Evolutionary conservation across 169 alveolate genomes (phyloP).

Genomic region (Cryptosporidium xiaoi): DNA sequence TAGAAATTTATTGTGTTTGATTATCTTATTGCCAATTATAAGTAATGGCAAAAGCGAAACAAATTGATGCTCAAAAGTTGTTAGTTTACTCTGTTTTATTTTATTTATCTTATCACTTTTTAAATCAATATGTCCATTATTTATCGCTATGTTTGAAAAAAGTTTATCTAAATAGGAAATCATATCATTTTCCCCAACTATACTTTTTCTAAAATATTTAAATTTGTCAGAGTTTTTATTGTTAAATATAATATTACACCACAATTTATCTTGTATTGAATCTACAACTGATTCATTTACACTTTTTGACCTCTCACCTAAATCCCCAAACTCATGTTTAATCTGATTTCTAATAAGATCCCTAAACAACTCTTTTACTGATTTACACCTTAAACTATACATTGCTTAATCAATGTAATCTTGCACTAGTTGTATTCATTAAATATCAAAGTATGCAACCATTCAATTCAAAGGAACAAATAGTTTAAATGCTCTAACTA

Average conservation of each 20-base stretch:
- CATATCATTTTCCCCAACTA: not conserved
- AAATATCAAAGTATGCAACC: too few species aligned
- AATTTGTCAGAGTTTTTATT: not conserved
- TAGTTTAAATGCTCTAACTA: too few species aligned
- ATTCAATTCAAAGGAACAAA: too few species aligned
- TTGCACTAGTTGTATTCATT: too few species aligned
- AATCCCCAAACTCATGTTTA: not conserved
- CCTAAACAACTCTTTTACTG: conserved; percentile 9
- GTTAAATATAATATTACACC: conserved; percentile 9
- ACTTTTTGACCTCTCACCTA: not conserved
- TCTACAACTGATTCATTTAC: not conserved
- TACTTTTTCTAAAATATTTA: not conserved
- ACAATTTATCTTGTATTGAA: conserved; percentile 19
- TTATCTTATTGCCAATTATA: not conserved
- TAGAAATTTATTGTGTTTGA: not conserved
- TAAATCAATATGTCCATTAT: not conserved
- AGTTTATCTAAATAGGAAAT: not conserved
- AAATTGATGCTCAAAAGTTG: conserved; percentile 13
- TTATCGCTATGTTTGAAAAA: conserved; percentile 17
- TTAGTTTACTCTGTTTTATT: conserved; percentile 9
- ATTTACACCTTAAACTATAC: not conserved
- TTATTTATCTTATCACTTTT: conserved; percentile 3
- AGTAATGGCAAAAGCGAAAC: conserved; percentile 28
- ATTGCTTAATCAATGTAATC: too few species aligned
- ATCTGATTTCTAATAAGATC: conserved; percentile 7